Base-by-base conservation (phyloP, 2,329 filamentous ascomycete genomes). In the Pseudonectria foliicola region DNA sequence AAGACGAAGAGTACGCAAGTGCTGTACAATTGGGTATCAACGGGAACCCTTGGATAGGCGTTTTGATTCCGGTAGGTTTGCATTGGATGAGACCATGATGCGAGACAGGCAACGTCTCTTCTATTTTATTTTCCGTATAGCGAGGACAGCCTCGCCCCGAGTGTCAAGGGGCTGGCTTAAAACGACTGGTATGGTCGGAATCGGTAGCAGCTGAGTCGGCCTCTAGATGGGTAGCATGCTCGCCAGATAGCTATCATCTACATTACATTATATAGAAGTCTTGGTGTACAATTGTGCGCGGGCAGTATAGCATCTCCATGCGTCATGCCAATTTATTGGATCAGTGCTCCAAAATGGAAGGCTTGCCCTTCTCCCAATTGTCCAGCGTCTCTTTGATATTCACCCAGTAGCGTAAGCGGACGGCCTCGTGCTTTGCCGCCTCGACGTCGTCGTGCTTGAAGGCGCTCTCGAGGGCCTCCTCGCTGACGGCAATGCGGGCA, bases 341-440 rank as follows among this genome's bases (percentile, higher is more conserved):
- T 29, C 42, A 66, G 35, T 80, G 75, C 52, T 73, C 60, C 46
- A 79, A 48, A 29, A 75, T 68, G 35, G 72, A 56, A 6, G 64
- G 65, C 64, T 77, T 82, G 5, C 87, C 89, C 51, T 70, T 77
- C 68, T 95, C 87, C 89, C 90, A 95, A 43, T 80, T 76, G 55
- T 82, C 69, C 53, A 95, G 66, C 30, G 80, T 84, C 60, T 93
- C 83, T 43, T 78, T 73, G 42, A 96, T 81, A 61, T 89, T 95
- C 37, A 83, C 73, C 90, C 90, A 95, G 66, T 95, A 96, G 58
- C 87, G 70, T 64, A 95, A 62, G 58, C 75, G 70, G 2, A 95
- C 78, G 29, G 81, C 80, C 71, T 93, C 86, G 41, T 56, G 61
- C 62, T 74, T 79, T 12, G 88, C 90, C 7, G 43, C 62, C 27